A percentile compares a stretch with the other conserved stretches of the same genome.
Evolutionary conservation across 768 basidiomycete species (phyloP).

Genomic region (Hygrocybe punicea): DNA sequence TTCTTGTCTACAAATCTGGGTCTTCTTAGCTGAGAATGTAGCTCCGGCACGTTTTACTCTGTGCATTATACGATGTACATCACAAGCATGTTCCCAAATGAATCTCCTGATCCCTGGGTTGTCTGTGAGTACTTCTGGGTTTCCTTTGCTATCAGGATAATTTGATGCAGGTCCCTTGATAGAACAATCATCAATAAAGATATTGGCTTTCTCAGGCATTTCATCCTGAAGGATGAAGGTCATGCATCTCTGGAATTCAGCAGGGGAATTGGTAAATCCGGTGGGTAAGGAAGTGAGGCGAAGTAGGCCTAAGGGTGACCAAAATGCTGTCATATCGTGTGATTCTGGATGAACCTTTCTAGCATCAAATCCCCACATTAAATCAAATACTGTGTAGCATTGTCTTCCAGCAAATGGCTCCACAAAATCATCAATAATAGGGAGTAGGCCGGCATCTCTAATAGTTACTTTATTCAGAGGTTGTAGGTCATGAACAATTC

Average conservation of each 20-base stretch:
- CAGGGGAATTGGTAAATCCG: conserved; percentile 20
- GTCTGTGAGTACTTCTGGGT: conserved; percentile 11
- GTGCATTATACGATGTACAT: conserved; percentile 31
- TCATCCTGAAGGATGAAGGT: conserved; percentile 29
- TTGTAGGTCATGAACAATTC: conserved; percentile 24
- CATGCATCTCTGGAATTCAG: conserved; percentile 23
- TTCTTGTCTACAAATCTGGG: conserved; percentile 22
- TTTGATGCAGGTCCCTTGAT: conserved; percentile 27
- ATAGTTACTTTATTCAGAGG: conserved; percentile 20
- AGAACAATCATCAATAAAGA: no score
- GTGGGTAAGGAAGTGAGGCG: conserved; percentile 18
- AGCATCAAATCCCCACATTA: no score
- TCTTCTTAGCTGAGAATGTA: no score
- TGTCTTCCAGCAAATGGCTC: conserved; percentile 18
- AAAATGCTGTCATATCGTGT: conserved; percentile 21
- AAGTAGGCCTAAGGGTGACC: conserved; percentile 15
- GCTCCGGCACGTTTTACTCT: conserved; percentile 24
- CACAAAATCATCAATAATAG: conserved; percentile 20
- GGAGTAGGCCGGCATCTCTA: conserved; percentile 16
- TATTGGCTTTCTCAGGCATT: no score
- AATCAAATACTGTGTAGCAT: no score
- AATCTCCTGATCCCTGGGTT: conserved; percentile 27
- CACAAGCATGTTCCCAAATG: conserved; percentile 35
- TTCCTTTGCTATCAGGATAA: conserved; percentile 21
- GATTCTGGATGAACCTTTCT: no score